phyloP scores from a whole-genome alignment of 192 early-diverging fungal genomes.

The Coemansia sp. region DNA sequence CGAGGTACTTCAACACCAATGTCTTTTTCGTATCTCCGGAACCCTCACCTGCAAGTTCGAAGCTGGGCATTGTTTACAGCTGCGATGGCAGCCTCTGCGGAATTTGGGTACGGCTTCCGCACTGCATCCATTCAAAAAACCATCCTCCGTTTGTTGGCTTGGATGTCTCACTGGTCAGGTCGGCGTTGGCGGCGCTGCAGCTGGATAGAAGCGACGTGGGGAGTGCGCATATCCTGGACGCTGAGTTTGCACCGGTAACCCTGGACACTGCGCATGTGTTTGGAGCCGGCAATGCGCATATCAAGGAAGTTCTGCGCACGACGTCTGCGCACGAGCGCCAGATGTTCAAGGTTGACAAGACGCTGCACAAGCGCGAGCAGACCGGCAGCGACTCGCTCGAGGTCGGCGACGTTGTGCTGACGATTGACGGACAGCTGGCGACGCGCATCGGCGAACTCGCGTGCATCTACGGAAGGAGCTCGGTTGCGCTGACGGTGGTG shows the following conservation, averaged over 20 bases:
- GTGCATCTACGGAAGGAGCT: slow-evolving; percentile 9
- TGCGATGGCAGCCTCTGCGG: slow-evolving; percentile 1
- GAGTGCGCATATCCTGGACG: slow-evolving; percentile 25
- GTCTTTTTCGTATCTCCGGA: slow-evolving; percentile 15
- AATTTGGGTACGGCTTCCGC: slow-evolving; percentile 15
- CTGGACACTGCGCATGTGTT: slow-evolving; percentile 21
- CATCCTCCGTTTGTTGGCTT: no score
- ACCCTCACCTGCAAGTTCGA: neutral
- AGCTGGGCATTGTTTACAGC: slow-evolving; percentile 20
- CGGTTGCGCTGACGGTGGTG: slow-evolving; percentile 27
- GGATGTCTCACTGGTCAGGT: slow-evolving; percentile 18
- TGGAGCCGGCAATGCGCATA: slow-evolving; percentile 12
- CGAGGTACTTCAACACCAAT: slow-evolving; percentile 27
- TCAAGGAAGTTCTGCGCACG: neutral
- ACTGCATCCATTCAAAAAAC: slow-evolving; percentile 11
- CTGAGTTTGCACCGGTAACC: slow-evolving; percentile 14
- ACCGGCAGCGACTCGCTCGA: slow-evolving; percentile 16
- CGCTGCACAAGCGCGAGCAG: slow-evolving; percentile 5
- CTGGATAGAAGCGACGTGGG: neutral
- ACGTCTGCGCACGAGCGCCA: neutral
- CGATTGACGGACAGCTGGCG: slow-evolving; percentile 10
- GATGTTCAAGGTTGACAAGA: slow-evolving; percentile 17
- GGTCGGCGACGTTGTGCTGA: slow-evolving; percentile 35
- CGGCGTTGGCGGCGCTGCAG: slow-evolving; percentile 11
- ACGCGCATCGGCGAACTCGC: slow-evolving; percentile 24